Evolutionary conservation across 2,329 filamentous ascomycete species (phyloP).

Genomic region (Alternaria postmessia): DNA sequence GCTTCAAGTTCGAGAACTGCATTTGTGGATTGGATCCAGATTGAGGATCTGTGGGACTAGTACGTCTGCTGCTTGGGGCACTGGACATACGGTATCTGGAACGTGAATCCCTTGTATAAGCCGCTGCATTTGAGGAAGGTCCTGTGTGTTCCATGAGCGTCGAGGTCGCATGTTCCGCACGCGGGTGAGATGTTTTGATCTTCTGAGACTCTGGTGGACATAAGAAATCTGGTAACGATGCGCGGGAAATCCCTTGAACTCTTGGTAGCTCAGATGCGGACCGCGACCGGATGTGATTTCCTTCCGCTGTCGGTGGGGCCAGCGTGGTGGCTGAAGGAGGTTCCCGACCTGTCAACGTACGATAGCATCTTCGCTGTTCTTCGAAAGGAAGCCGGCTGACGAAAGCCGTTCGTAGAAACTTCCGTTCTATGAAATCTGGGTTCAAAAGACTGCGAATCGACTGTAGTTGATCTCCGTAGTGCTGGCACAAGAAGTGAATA

Average conservation of each 20-base stretch:
- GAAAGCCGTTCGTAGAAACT: slow-evolving; percentile 40
- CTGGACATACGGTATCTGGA: slow-evolving; percentile 26
- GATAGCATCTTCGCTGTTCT: slow-evolving; percentile 39
- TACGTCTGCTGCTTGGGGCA: slow-evolving; percentile 13
- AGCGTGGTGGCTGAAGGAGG: slow-evolving; percentile 34
- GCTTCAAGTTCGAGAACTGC: background rate
- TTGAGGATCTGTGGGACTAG: slow-evolving; percentile 6
- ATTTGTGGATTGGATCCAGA: background rate
- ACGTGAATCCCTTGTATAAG: slow-evolving; percentile 3
- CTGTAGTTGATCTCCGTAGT: slow-evolving; percentile 35
- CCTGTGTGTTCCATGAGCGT: background rate
- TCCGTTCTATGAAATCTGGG: slow-evolving; percentile 30
- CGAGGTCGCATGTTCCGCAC: background rate
- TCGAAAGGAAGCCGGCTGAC: slow-evolving; percentile 31
- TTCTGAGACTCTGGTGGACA: slow-evolving; percentile 23
- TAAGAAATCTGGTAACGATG: slow-evolving; percentile 21
- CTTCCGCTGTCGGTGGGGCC: slow-evolving; percentile 25
- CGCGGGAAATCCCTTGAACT: slow-evolving; percentile 16
- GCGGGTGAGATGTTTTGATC: slow-evolving; percentile 4
- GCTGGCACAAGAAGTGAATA: slow-evolving; percentile 39
- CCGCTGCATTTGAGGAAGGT: background rate
- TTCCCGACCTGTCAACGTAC: slow-evolving; percentile 34
- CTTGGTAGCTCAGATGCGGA: slow-evolving; percentile 15
- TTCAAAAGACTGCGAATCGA: slow-evolving; percentile 35
- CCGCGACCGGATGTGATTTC: slow-evolving; percentile 17